Evolutionary conservation across 116 monocot species (phyloP).

Genomic region (Iris pallida): DNA sequence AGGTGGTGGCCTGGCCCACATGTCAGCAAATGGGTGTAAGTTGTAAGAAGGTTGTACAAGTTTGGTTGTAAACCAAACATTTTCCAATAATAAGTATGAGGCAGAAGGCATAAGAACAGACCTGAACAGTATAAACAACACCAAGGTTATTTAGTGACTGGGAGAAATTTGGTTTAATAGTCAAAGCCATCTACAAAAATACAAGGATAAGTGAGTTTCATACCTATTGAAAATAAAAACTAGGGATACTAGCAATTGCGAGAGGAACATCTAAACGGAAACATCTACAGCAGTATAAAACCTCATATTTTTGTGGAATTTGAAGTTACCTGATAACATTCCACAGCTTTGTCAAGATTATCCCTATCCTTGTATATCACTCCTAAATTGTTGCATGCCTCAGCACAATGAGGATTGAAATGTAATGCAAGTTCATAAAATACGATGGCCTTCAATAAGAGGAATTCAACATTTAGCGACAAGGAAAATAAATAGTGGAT

Average conservation of each 20-base stretch:
- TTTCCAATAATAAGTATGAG: no score
- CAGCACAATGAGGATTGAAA: slow-evolving; percentile 98
- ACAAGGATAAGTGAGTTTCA: slow-evolving; percentile 2
- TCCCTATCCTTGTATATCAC: slow-evolving; percentile 99
- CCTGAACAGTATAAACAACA: slow-evolving; percentile 99
- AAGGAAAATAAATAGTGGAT: slow-evolving; percentile 1
- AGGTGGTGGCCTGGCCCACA: no score
- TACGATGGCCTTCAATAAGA: slow-evolving; percentile 77
- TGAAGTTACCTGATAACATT: slow-evolving; percentile 82
- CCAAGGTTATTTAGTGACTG: slow-evolving; percentile 98
- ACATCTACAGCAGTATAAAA: slow-evolving; percentile 5
- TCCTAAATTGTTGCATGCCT: slow-evolving; percentile 98
- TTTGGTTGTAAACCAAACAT: no score
- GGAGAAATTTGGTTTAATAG: slow-evolving; percentile 89
- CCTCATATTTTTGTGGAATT: not conserved
- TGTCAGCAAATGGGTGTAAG: no score
- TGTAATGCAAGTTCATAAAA: slow-evolving; percentile 97
- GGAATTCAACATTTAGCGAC: slow-evolving; percentile 6
- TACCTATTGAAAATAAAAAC: not conserved
- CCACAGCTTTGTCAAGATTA: slow-evolving; percentile 98
- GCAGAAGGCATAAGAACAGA: slow-evolving; percentile 19
- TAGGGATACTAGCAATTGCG: slow-evolving; percentile 6
- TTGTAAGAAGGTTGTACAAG: no score
- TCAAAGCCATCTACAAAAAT: slow-evolving; percentile 71
- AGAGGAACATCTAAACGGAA: not conserved